Percentiles rank a stretch among this genome's conserved stretches.
phyloP scores from a whole-genome alignment of 2,329 filamentous ascomycete species.

The Xylogone sp. region DNA sequence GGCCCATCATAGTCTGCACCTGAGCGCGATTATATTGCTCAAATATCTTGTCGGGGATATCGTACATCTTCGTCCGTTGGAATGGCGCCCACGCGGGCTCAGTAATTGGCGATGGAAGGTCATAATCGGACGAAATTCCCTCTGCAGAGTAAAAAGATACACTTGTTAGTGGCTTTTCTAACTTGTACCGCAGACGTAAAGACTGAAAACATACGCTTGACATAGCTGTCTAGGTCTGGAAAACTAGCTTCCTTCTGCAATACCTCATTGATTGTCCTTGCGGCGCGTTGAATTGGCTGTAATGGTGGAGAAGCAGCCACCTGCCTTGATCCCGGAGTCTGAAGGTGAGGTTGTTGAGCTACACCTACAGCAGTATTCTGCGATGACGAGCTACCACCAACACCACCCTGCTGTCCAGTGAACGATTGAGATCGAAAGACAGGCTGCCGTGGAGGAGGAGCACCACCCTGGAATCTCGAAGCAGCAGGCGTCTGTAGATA shows the following conservation, averaged over 20 bases:
- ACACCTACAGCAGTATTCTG: conserved; percentile 23
- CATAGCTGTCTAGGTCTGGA: conserved; percentile 85
- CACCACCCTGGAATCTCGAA: conserved; percentile 40
- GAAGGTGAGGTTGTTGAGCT: conserved; percentile 19
- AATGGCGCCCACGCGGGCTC: conserved; percentile 81
- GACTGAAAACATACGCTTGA: conserved; percentile 65
- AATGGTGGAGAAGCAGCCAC: conserved; percentile 46
- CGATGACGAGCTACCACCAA: conserved; percentile 3
- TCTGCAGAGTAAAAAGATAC: conserved; percentile 47
- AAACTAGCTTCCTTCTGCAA: conserved; percentile 75
- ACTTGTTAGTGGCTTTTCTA: too few relatives aligned
- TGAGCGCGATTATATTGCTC: conserved; percentile 87
- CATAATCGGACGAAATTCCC: conserved; percentile 89
- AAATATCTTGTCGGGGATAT: conserved; percentile 88
- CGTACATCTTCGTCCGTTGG: conserved; percentile 79
- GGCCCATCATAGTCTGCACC: conserved; percentile 86
- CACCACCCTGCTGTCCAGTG: conserved; percentile 2
- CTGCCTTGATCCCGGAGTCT: conserved; percentile 29
- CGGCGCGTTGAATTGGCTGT: conserved; percentile 74
- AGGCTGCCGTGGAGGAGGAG: conserved; percentile 45
- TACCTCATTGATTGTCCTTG: conserved; percentile 76
- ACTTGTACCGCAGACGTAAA: too few relatives aligned
- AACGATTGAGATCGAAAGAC: conserved; percentile 38
- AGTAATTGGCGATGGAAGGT: conserved; percentile 56
- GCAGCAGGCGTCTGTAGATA: conserved; percentile 71